Evolutionary conservation across 164 flowering plant species (phyloP), one percentile per base, ranked within the genome.

Genomic region (Magnolia officinalis): DNA sequence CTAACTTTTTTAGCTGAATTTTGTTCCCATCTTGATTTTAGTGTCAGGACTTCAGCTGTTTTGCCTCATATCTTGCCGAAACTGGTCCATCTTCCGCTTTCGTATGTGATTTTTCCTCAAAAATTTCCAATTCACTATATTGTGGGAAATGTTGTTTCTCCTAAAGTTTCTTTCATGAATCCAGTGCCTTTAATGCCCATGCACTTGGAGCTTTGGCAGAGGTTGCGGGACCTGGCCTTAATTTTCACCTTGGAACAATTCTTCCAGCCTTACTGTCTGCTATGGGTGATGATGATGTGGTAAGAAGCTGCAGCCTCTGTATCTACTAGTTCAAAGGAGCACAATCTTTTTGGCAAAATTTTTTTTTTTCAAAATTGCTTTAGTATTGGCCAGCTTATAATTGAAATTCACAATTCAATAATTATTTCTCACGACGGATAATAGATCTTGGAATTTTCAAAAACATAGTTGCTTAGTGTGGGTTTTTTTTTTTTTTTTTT

Each of bases 181-280:
- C 18, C 85, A 96, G 99, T 67, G 99, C 97, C 73, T 96, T 96
- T 77, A 94, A 92, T 85, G 98, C 97, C 71, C 98, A 94, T 87
- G 99, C 99, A 72, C 80, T 96, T 71, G 99, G 98, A 76, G 98
- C 99, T 59, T 82, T 96, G 78, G 98, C 98, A 24, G 99, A 96
- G 82, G 99, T 96, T 88, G 99, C 99, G 0, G 98, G 98, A 64
- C 86, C 98, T 82, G 95, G 98, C 74, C 89, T 96, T 50, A 86
- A 90, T 76, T 72, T 78, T 77, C 99, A 96, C 77, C 94, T 96
- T 72, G 86, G 91, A 55, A 88, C 89, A 37, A 81, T 96, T 66
- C 92, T 96, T 85, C 98, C 98, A 71, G 92, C 98, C 78, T 86
- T 96, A 76, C 88, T 96, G 11, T 83, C 92, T 77, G 96, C 92